Conservation (phyloP, 352 stramenopile genomes). For the Pythium dissimile region DNA sequence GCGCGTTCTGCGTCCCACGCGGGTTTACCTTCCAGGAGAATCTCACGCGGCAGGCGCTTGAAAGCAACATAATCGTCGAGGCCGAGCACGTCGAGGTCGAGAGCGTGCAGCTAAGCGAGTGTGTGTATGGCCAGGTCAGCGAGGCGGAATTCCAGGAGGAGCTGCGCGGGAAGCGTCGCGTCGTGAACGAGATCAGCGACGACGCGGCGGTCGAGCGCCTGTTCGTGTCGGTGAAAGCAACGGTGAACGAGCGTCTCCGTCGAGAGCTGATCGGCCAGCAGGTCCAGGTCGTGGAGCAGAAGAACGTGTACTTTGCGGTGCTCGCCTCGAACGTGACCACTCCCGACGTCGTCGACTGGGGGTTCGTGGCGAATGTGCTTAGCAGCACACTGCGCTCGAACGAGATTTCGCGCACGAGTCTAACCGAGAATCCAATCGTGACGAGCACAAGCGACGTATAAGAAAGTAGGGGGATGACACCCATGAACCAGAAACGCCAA, state of each 20-base stretch:
- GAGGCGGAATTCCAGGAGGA: conserved; percentile 15
- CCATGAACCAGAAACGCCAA: not conserved
- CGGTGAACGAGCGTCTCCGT: conserved; percentile 14
- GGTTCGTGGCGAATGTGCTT: conserved; percentile 14
- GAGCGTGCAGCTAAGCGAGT: conserved; percentile 16
- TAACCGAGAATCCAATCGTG: too few species aligned
- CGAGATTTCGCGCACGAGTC: conserved; percentile 12
- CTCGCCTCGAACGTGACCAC: conserved; percentile 21
- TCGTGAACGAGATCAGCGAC: conserved; percentile 19
- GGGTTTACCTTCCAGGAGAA: conserved; percentile 15
- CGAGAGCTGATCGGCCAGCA: conserved; percentile 9
- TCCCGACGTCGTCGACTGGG: conserved; percentile 15
- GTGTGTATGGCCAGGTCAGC: conserved; percentile 19
- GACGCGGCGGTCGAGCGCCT: conserved; percentile 18
- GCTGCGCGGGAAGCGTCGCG: conserved; percentile 9
- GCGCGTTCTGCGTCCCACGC: conserved; percentile 10
- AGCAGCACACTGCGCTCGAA: conserved; percentile 12
- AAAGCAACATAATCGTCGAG: conserved; percentile 12
- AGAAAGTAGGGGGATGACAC: too few species aligned
- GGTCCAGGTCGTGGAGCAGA: conserved; percentile 15
- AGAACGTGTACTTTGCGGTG: conserved; percentile 21
- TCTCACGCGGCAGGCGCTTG: not conserved
- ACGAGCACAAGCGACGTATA: too few species aligned
- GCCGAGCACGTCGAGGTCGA: conserved; percentile 19
- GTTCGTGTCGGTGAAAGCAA: conserved; percentile 22